Percentiles rank a stretch among this genome's conserved stretches.
phyloP scores from a whole-genome alignment of 768 basidiomycete species.

The Russula olivacea region DNA sequence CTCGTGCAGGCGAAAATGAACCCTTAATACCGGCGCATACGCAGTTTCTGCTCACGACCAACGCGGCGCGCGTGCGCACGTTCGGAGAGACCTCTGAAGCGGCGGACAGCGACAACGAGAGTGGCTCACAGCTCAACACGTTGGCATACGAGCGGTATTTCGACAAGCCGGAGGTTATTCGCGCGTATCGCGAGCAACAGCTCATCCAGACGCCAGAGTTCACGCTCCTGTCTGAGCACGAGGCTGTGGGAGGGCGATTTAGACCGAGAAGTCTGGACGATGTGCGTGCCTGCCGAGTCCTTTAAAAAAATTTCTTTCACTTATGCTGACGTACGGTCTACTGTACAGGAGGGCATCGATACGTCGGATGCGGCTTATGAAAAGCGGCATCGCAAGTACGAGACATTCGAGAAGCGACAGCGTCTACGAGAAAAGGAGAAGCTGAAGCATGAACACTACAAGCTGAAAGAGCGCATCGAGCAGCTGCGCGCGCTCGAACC shows the following conservation, averaged over 20 bases:
- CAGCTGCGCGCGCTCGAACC: slow-evolving; percentile 71
- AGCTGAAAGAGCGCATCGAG: slow-evolving; percentile 83
- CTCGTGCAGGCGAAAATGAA: slow-evolving; percentile 59
- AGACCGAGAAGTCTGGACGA: slow-evolving; percentile 64
- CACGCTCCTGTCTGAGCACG: slow-evolving; percentile 41
- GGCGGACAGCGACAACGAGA: slow-evolving; percentile 32
- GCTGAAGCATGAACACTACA: slow-evolving; percentile 86
- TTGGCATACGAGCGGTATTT: slow-evolving; percentile 68
- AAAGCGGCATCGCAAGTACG: slow-evolving; percentile 80
- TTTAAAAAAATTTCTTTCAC: background rate
- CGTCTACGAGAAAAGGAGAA: slow-evolving; percentile 88
- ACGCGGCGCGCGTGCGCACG: slow-evolving; percentile 45
- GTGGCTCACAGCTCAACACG: slow-evolving; percentile 42
- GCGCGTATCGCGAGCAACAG: slow-evolving; percentile 60
- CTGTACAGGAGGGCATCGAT: slow-evolving; percentile 49
- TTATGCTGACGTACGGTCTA: slow-evolving; percentile 13
- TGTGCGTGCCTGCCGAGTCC: slow-evolving; percentile 41
- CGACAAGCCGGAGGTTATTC: slow-evolving; percentile 68
- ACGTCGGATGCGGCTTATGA: slow-evolving; percentile 78
- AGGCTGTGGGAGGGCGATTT: slow-evolving; percentile 60
- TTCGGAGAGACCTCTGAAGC: slow-evolving; percentile 32
- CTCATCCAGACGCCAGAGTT: slow-evolving; percentile 78
- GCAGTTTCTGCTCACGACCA: slow-evolving; percentile 68
- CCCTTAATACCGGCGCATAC: slow-evolving; percentile 63
- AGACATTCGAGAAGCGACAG: slow-evolving; percentile 78